Evolutionary conservation across 768 basidiomycete species (phyloP).

Genomic region (Hortiboletus campestris): DNA sequence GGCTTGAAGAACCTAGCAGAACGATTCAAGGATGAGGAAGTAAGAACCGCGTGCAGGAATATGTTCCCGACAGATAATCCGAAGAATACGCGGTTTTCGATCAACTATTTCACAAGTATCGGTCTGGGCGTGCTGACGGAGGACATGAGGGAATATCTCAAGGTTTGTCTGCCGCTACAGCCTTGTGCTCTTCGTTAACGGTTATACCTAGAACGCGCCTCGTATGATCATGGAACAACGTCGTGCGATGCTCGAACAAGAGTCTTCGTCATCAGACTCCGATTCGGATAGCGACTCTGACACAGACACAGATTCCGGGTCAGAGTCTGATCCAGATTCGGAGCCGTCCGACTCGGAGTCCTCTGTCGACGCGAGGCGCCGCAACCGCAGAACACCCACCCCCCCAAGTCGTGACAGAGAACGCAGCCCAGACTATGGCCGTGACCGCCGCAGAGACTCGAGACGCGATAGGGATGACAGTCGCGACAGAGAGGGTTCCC

Average conservation of each 20-base stretch:
- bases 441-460: conserved; percentile 19
- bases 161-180: conserved; percentile 41
- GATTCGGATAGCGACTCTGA: conserved; percentile 35
- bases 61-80: conserved; percentile 98
- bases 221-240: conserved; percentile 92
- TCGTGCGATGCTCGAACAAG: conserved; percentile 79
- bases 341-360: conserved; percentile 37
- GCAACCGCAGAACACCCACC: conserved; percentile 30
- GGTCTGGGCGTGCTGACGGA: conserved; percentile 89
- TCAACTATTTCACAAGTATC: conserved; percentile 98
- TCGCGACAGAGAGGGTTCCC: conserved; percentile 33
- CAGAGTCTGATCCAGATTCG: conserved; percentile 41
- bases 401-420: conserved; percentile 32
- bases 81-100: conserved; percentile 92
- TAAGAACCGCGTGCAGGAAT: conserved; percentile 65
- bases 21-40: conserved; percentile 85
- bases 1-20: conserved; percentile 85
- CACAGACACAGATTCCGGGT: conserved; percentile 35
- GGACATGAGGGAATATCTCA: conserved; percentile 94
- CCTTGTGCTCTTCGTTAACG: conserved; percentile 1
- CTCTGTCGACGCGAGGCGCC: conserved; percentile 34
- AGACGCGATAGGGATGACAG: conserved; percentile 17
- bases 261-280: conserved; percentile 44
- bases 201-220: conserved; percentile 74
- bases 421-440: conserved; percentile 20